Percentiles rank a stretch among this genome's conserved stretches.
Conservation (phyloP, 805 yeast genomes). For the Candida xiaguanensis region DNA sequence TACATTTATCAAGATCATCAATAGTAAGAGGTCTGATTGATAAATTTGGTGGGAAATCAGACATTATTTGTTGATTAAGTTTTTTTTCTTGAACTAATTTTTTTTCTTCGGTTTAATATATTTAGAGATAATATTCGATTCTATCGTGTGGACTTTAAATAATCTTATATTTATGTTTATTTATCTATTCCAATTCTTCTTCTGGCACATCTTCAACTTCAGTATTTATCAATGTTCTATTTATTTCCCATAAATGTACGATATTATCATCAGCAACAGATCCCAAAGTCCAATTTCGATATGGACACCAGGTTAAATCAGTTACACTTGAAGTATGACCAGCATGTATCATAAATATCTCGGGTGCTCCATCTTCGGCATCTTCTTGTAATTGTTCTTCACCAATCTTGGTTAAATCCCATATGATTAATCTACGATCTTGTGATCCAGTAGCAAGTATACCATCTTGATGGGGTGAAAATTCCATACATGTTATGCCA, state of each 20-base stretch:
- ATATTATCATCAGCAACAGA: slow-evolving; percentile 60
- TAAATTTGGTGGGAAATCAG: slow-evolving; percentile 45
- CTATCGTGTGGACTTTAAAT: not conserved
- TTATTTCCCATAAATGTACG: slow-evolving; percentile 56
- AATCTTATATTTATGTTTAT: slow-evolving; percentile 17
- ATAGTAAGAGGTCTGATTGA: slow-evolving; percentile 71
- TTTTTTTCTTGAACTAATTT: not conserved
- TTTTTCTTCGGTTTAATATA: not conserved
- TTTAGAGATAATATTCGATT: not conserved
- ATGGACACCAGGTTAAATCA: slow-evolving; percentile 69
- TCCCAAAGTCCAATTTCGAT: slow-evolving; percentile 73
- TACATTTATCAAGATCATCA: slow-evolving; percentile 65
- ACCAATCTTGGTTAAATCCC: slow-evolving; percentile 81
- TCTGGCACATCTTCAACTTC: slow-evolving; percentile 12
- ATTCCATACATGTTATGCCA: slow-evolving; percentile 67
- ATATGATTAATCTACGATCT: slow-evolving; percentile 72
- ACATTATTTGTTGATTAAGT: slow-evolving; percentile 17
- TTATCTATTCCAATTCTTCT: slow-evolving; percentile 13
- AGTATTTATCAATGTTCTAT: slow-evolving; percentile 22
- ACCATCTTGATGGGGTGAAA: slow-evolving; percentile 76
- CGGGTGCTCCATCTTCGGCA: slow-evolving; percentile 89
- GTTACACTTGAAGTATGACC: slow-evolving; percentile 80
- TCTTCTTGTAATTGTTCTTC: slow-evolving; percentile 84
- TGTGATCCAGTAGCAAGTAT: slow-evolving; percentile 72
- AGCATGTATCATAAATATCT: slow-evolving; percentile 86